Conservation (phyloP, 1,284 basidiomycete species). For the Microbotryum saponariae region DNA sequence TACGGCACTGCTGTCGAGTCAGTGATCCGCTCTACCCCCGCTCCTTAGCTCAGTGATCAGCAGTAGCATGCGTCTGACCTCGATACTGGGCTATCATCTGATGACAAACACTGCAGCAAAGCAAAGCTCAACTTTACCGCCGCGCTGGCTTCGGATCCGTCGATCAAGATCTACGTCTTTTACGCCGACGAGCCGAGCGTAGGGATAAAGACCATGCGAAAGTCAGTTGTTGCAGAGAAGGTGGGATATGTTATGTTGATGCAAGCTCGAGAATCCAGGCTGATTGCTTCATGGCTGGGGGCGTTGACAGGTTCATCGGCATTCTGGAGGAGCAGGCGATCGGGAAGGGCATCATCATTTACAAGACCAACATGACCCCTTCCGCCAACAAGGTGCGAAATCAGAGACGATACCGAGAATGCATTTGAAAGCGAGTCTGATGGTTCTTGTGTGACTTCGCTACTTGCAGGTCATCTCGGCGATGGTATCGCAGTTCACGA, state of each 20-base stretch:
- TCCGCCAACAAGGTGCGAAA: constrained; percentile 77
- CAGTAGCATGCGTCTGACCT: background rate
- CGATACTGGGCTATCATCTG: background rate
- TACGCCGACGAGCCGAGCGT: constrained; percentile 89
- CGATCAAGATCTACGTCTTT: constrained; percentile 84
- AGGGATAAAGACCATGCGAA: constrained; percentile 90
- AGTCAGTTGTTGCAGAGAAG: constrained; percentile 52
- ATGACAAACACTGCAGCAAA: constrained; percentile 54
- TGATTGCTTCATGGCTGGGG: background rate
- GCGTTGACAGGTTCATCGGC: constrained; percentile 58
- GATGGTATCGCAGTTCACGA: constrained; percentile 73
- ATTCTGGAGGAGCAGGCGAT: constrained; percentile 87
- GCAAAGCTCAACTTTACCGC: constrained; percentile 66
- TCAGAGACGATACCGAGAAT: too few species aligned
- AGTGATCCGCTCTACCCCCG: constrained; percentile 13
- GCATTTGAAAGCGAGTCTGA: background rate
- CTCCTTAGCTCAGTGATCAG: background rate
- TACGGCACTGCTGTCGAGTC: constrained; percentile 50
- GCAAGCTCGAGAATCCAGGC: background rate
- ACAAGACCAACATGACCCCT: constrained; percentile 91
- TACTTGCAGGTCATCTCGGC: constrained; percentile 67
- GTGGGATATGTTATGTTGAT: background rate
- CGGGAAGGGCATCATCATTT: constrained; percentile 86
- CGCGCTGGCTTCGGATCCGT: constrained; percentile 45
- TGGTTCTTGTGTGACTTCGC: background rate